Base-by-base conservation (phyloP, 345 rosid species). In the Geranium rotundifolium region DNA sequence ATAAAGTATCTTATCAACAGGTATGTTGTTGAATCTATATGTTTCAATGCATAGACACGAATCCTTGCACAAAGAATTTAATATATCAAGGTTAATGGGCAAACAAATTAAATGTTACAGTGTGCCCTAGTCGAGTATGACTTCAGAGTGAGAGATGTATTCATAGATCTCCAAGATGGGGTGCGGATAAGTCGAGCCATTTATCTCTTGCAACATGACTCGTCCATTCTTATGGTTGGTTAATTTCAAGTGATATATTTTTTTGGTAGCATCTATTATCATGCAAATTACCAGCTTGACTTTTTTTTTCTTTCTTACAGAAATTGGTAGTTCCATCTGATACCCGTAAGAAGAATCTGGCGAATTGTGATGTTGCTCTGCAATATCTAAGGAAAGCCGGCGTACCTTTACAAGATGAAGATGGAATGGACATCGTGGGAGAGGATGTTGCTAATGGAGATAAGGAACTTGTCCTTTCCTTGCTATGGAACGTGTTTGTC, bases 401-500 rank as follows among this genome's bases (percentile, higher is more conserved):
- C 54, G 81, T 92, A 57, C 27, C 71, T 31, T 65, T 92, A 74
- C 60, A 65, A 64, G 96, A 91, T 77, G 86, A 85, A 58, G 98
- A 89, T 70, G 85, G 84, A 69, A 69, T 83, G 77, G 68, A 57
- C 58, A 80, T 91, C 69, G 68, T 68, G 63, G 88, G 66, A 61
- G 93, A 89, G 68, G 95, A 89, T 69, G 63, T 92, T 73, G 89
- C 76, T 64, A 71, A 67, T 52, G 93, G 96, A 61, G 96, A 92
- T 76, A 92, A 78, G 71, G 96, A 92, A 74, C 82, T 89, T 68
- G 84, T 81, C 57, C 57, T 92, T 67, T 84, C 89, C 58, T 76
- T 92, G 81, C 82, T 89, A 34, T 92, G 98, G 96, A 92, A 85
- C 73, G 79, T 87, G 65, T 92, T 92, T 81, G 79, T 84, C 60